Base-by-base conservation (phyloP, 2,329 filamentous ascomycete genomes). In the Mariannaea elegans region DNA sequence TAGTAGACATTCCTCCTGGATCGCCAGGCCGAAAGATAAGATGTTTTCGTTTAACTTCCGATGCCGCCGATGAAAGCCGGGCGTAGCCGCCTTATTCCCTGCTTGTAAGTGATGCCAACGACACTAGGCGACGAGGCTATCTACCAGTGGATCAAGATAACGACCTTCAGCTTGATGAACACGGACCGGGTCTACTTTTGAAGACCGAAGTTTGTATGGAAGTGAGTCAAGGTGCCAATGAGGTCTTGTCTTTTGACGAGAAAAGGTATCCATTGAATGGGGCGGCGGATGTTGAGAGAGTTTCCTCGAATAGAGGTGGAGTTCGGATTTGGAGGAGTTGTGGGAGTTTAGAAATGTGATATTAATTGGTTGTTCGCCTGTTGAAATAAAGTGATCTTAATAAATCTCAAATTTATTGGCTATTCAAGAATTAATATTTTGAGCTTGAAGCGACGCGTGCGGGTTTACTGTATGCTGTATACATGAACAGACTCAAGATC, bases 101-200 rank as follows among this genome's bases (percentile, higher is more conserved):
- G 16, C 24, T 31, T 4, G n/a, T 9, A 32, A 21, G 38, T 42
- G 49, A 44, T 19, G 21, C 27, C 24, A 31, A n/a, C 23, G 24
- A 44, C 38, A 52, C 49, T 52, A 44, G 47, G 27, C 14, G 38
- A 44, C 32, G 49, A 21, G 38, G 18, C 38, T 52, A 42, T 52
- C 38, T 21, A 13, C 7, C 4, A 24, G 36, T 42, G 36, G 27
- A 52, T 42, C 49, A 42, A 52, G 49, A 52, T 52, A 52, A 42
- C 24, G 27, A 32, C 14, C 27, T 27, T 34, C 16, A 23, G 9
- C 19, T n/a, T 29, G 16, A 44, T 41, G 36, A 18, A 49, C 18
- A 24, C 19, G 19, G 32, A 7, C 36, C 47, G 47, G 47, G 21
- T 3, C 47, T 32, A 42, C 18, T 52, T 42, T 52, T 42, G 49